Evolutionary conservation across 192 early-diverging fungal species (phyloP).

Genomic region (Pilaira anomala): DNA sequence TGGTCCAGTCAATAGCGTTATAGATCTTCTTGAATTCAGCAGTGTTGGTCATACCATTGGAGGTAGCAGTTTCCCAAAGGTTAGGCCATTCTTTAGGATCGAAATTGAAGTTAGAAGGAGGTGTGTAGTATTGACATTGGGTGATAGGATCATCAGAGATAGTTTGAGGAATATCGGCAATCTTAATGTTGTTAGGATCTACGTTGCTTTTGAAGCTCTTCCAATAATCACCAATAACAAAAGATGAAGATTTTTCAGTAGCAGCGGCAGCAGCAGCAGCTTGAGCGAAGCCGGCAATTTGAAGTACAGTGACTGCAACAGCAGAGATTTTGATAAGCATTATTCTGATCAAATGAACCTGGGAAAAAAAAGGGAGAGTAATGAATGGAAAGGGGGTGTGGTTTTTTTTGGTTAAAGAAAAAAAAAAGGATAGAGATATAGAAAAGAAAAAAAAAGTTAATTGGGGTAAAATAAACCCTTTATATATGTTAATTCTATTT

Average conservation of each 20-base stretch:
- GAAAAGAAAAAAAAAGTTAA: constrained; percentile 8
- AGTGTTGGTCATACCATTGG: constrained; percentile 37
- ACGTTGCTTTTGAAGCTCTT: constrained; percentile 20
- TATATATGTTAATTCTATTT: constrained; percentile 7
- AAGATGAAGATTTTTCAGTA: constrained; percentile 1
- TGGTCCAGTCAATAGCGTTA: constrained; percentile 41
- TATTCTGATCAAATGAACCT: neutral
- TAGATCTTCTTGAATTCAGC: constrained; percentile 40
- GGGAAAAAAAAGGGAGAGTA: constrained; percentile 13
- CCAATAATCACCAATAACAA: constrained; percentile 14
- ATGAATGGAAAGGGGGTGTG: constrained; percentile 5
- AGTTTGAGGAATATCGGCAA: constrained; percentile 31
- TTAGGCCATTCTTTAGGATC: constrained; percentile 26
- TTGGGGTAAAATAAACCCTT: neutral
- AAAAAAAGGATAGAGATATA: constrained; percentile 8
- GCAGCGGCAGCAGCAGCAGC: constrained; percentile 21
- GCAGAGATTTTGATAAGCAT: constrained; percentile 33
- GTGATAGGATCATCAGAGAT: constrained; percentile 31
- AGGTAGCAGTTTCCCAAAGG: constrained; percentile 33
- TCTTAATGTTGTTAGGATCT: constrained; percentile 30
- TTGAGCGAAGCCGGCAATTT: constrained; percentile 16
- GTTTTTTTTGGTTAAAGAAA: too few species aligned
- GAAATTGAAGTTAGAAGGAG: constrained; percentile 17
- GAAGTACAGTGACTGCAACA: constrained; percentile 20
- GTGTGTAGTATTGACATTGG: constrained; percentile 27